Evolutionary conservation across 345 rosid species (phyloP), one percentile per base, ranked within the genome.

Genomic region (Gossypium arboreum): DNA sequence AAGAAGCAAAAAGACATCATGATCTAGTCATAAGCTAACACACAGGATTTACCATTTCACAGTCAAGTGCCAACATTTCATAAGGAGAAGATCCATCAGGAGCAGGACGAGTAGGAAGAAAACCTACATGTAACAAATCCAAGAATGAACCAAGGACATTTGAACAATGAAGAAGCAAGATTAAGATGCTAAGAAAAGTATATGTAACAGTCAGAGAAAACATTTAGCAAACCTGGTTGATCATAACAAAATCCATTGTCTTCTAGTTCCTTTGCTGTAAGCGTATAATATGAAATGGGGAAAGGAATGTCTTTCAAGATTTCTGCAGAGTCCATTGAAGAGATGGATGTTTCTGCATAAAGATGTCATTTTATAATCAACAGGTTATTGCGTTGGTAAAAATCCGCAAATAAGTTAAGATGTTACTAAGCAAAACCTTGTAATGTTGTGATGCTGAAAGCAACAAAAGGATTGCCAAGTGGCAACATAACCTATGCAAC

Each of bases 1-100:
- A 7, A 58, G 22, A 3, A 43, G 45, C 13, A 73, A 73, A 72
- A 12, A 29, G 55, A 34, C 50, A n/a, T 52, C 29, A 54, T 22
- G 20, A 25, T 41, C 16, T 27, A 68, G 27, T 60, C 24, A 66
- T 57, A 44, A 59, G 77, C 41, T 41, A 18, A 68, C 12, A 80
- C 54, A 0, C 0, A 80, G 62, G 24, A 75, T 73, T 76, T 86
- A 95, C 99, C 99, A 95, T 95, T 86, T 93, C 99, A 65, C 99
- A 95, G 71, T 95, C 99, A 80, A 95, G 96, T 76, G 97, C 97
- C 85, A 95, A 74, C 58, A 90, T 79, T 71, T 88, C 89, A 73
- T 81, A 74, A 47, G 80, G 80, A 76, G 79, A 59, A 78, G 87
- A 85, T 76, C 87, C 93, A 56, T 84, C 79, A 55, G 98, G 88